Base-by-base conservation (phyloP, 1,284 basidiomycete genomes). In the Cryptococcus jaspeensis region DNA sequence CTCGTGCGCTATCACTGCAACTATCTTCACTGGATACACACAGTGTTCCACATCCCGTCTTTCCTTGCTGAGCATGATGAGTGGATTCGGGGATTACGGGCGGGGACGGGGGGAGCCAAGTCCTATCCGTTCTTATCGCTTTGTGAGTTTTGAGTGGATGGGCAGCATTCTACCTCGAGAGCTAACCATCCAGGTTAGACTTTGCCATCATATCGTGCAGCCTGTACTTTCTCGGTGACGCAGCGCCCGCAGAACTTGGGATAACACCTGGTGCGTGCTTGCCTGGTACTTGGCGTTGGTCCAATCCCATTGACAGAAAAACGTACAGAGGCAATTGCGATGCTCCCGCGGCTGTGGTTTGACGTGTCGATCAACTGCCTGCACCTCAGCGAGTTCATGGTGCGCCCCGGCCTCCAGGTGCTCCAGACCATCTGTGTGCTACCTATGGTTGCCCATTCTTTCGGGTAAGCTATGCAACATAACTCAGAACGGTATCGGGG, bases 1-100 rank as follows among this genome's bases (percentile, higher is more conserved):
- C 53, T 63, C 1, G 61, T 63, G 16, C 40, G 46, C 39, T 53
- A 55, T 25, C 61, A 63, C 39, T 63, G 61, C 49, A 55, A 62
- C 20, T 56, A 41, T 11, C 37, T 62, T 13, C 60, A 62, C 28
- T 62, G 60, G 60, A 59, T 70, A 12, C 67, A 70, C 55, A 53
- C 52, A 18, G 58, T 62, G 13, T 60, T 62, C n/a, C 67, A 70
- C 46, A 52, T 65, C 20, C 67, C 67, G 2, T 59, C 52, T 1
- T 70, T 63, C 44, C 47, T 70, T 7, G 37, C 38, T 5, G 62
- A 66, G 42, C 67, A 70, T 37, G 64, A 67, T 40, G 52, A 56
- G 44, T 70, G 67, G 67, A 64, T 66, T 22, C 43, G 44, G 6
- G 55, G 51, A 0, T 46, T 67, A 4, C 15, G 16, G 0, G 22